Evolutionary conservation across 2,329 filamentous ascomycete species (phyloP).

Genomic region (Curvularia sp.): DNA sequence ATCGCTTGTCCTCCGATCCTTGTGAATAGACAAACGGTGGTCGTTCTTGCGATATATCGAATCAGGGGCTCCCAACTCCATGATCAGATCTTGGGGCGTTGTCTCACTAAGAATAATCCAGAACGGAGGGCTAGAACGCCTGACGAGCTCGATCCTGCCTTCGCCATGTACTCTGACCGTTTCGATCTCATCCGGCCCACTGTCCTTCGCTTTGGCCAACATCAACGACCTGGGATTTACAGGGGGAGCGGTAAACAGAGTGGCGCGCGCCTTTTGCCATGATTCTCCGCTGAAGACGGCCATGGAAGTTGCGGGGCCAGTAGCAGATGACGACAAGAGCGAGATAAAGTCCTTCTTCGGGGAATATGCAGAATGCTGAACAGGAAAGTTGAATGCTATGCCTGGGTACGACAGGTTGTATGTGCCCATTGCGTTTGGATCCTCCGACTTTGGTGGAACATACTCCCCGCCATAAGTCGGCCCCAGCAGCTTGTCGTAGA

Average conservation of each 20-base stretch:
- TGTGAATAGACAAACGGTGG: conserved; percentile 84
- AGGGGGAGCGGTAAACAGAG: conserved; percentile 76
- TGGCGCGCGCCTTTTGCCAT: conserved; percentile 82
- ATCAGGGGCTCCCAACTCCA: conserved; percentile 90
- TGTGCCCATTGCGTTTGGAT: conserved; percentile 66
- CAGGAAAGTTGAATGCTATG: conserved; percentile 88
- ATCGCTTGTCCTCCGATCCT: conserved; percentile 47
- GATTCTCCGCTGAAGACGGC: conserved; percentile 89
- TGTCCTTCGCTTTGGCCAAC: conserved; percentile 72
- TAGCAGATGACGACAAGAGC: conserved; percentile 78
- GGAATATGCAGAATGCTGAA: conserved; percentile 77
- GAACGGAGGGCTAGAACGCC: conserved; percentile 71
- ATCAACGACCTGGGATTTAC: conserved; percentile 76
- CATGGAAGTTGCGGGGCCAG: conserved; percentile 81
- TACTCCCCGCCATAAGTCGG: conserved; percentile 96
- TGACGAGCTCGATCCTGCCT: conserved; percentile 77
- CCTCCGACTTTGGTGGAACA: conserved; percentile 66
- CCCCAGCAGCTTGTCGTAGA: conserved; percentile 92
- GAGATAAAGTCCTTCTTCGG: conserved; percentile 82
- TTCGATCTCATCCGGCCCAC: conserved; percentile 87
- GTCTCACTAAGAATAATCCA: conserved; percentile 83
- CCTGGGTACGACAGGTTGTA: conserved; percentile 96
- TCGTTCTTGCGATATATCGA: conserved; percentile 93
- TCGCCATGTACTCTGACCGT: conserved; percentile 78
- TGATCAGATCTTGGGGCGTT: conserved; percentile 87